These are phyloP conservation scores for Penicillium sp. DNA, from an alignment of 2,329 filamentous ascomycete genomes.

Conservation along the genomic window DNA sequence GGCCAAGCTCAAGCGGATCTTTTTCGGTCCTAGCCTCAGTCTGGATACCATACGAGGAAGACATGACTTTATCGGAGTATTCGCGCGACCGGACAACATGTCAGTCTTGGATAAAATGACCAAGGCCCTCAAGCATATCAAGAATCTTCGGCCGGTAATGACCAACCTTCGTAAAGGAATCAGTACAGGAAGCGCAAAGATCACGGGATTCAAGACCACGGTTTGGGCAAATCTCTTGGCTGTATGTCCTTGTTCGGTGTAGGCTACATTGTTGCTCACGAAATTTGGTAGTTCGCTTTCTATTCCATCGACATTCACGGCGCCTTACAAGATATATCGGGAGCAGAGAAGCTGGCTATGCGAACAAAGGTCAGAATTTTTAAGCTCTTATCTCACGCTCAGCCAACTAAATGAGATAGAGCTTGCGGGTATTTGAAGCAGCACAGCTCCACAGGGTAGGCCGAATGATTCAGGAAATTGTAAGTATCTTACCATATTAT, in stretches of 20 bases:
- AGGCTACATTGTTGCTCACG: slow-evolving; percentile 4
- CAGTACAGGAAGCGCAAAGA: slow-evolving; percentile 52
- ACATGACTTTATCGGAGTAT: slow-evolving; percentile 64
- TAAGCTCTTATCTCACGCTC: neutral
- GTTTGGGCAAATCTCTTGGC: slow-evolving; percentile 70
- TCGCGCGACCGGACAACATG: slow-evolving; percentile 67
- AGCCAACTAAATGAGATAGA: slow-evolving; percentile 36
- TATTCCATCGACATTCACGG: slow-evolving; percentile 69
- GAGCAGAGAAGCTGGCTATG: slow-evolving; percentile 53
- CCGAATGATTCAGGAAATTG: slow-evolving; percentile 65
- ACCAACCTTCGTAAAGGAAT: slow-evolving; percentile 73
- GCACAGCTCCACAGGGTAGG: slow-evolving; percentile 64
- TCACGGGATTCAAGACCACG: slow-evolving; percentile 59
- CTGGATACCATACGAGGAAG: slow-evolving; percentile 66
- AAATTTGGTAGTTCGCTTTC: slow-evolving; percentile 60
- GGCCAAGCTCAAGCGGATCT: slow-evolving; percentile 68
- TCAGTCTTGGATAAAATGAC: slow-evolving; percentile 55
- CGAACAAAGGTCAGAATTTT: slow-evolving; percentile 50
- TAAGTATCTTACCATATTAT: slow-evolving; percentile 25
- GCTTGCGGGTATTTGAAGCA: slow-evolving; percentile 60
- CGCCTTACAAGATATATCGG: slow-evolving; percentile 56
- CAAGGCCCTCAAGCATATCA: slow-evolving; percentile 65
- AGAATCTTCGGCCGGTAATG: slow-evolving; percentile 69
- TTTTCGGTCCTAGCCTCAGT: slow-evolving; percentile 74
- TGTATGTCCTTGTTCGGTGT: slow-evolving; percentile 32